Evolutionary conservation across 2,329 filamentous ascomycete species (phyloP).

Genomic region (Diaporthe destruens): DNA sequence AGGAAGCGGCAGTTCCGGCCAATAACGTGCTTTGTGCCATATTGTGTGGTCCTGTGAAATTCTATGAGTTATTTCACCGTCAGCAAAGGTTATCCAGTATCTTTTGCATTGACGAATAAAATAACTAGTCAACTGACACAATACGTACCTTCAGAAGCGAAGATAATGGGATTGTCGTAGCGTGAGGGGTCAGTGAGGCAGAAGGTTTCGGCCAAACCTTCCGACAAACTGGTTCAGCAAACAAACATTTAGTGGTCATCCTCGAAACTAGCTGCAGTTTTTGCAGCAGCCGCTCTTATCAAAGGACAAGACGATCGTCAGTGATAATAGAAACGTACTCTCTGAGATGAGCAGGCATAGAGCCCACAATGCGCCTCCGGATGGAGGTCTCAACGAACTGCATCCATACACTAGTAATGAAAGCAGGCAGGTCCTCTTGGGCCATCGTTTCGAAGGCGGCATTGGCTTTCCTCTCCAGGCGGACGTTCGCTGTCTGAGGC

Average conservation of each 20-base stretch:
- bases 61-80: conserved; percentile 59
- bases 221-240: conserved; percentile 61
- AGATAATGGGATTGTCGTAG: conserved; percentile 80
- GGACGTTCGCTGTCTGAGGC: conserved; percentile 65
- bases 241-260: not conserved
- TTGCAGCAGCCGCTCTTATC: too few species aligned
- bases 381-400: conserved; percentile 79
- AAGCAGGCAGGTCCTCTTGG: conserved; percentile 77
- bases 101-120: not conserved
- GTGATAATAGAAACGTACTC: conserved; percentile 52
- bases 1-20: conserved; percentile 84
- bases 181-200: conserved; percentile 81
- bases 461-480: conserved; percentile 73
- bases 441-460: conserved; percentile 74
- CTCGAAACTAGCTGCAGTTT: accelerated
- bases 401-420: conserved; percentile 76
- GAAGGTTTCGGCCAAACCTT: conserved; percentile 82
- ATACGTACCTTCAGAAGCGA: conserved; percentile 76
- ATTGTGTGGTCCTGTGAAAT: conserved; percentile 51
- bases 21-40: conserved; percentile 74
- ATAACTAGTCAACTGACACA: too few species aligned
- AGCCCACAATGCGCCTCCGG: conserved; percentile 77
- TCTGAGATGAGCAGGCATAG: conserved; percentile 71
- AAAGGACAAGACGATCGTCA: accelerated
- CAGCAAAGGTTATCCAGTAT: not conserved